Base-by-base conservation (phyloP, 257 asterid genomes). In the Ilex aquifolium region DNA sequence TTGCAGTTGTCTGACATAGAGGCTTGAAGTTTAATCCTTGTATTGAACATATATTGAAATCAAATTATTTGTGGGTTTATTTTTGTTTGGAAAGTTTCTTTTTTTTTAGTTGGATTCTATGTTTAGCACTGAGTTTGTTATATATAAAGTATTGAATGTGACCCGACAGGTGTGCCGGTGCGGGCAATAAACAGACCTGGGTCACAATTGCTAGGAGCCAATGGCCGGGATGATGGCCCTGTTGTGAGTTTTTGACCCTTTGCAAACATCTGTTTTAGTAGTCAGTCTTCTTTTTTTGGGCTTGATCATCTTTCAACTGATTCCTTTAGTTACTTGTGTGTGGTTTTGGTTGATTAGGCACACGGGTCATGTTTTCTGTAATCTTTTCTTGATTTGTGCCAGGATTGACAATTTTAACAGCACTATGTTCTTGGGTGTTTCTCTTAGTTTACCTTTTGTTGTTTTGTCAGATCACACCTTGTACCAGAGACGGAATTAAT, bases 171-270 rank as follows among this genome's bases (percentile, higher is more conserved):
- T 79, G 77, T 87, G 73, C 82, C 96, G 4, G 90, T 90, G 74
- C 86, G 96, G 56, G 96, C 91, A 31, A 87, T 87, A 68, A 89
- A 87, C 74, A 80, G 97, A 80, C 97, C 97, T 52, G 94, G 94
- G 49, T 82, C 95, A 10, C 97, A 87, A 78, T 68, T 85, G 77
- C 79, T 89, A 46, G 99, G 97, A 65, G 88, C 91, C 57, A 90
- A 87, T 82, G 99, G 95, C 68, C 90, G 99, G 70, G 99, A 93
- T 85, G 99, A 93, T 77, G 99, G 99, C 21, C 90, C 88, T 63
- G 62, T 82, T 72, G 99, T 93, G 82, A 84, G 99, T 85, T 68
- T 62, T 57, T 61, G 31, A 56, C 57, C 36, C 68, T 68, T 66
- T 61, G 44, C 29, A 13, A 48, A 51, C 8, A 48, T n/a, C 44